Evolutionary conservation across 495 filamentous ascomycete species (phyloP).

Genomic region (Xylaria castorea): DNA sequence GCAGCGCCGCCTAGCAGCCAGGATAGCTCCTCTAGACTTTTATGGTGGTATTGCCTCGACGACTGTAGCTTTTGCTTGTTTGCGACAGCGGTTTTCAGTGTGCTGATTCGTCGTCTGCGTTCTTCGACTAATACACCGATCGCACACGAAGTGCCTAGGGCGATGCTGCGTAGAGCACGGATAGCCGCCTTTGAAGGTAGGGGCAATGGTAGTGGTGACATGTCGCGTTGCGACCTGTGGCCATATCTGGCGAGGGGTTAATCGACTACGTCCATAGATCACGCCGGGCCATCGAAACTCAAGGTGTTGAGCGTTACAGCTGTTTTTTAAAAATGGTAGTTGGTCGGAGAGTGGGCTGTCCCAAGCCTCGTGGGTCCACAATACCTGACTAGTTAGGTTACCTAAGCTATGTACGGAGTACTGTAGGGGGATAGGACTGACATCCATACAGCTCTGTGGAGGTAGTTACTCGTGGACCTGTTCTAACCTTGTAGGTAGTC

Average conservation of each 20-base stretch:
- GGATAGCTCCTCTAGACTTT: slow-evolving; percentile 34
- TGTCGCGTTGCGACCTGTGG: slow-evolving; percentile 32
- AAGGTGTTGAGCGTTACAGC: not conserved
- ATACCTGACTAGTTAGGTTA: not conserved
- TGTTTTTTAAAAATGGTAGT: not conserved
- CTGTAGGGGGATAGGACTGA: too few relatives aligned
- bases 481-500: too few relatives aligned
- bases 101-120: slow-evolving; percentile 57
- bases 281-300: not conserved
- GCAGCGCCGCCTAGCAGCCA: slow-evolving; percentile 58
- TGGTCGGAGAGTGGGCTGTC: not conserved
- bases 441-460: too few relatives aligned
- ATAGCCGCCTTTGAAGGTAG: slow-evolving; percentile 62
- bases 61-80: slow-evolving; percentile 56
- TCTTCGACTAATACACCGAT: slow-evolving; percentile 61
- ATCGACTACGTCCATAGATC: not conserved
- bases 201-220: slow-evolving; percentile 53
- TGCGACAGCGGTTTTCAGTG: slow-evolving; percentile 49
- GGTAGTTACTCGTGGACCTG: not conserved
- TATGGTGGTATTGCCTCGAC: slow-evolving; percentile 48
- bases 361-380: too few relatives aligned
- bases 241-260: slow-evolving; percentile 28
- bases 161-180: slow-evolving; percentile 58
- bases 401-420: too few relatives aligned
- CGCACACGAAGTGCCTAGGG: slow-evolving; percentile 60